Percentiles rank a stretch among this genome's conserved stretches.
Conservation (phyloP, 2,329 filamentous ascomycete species). For the Xylariaceae sp. region DNA sequence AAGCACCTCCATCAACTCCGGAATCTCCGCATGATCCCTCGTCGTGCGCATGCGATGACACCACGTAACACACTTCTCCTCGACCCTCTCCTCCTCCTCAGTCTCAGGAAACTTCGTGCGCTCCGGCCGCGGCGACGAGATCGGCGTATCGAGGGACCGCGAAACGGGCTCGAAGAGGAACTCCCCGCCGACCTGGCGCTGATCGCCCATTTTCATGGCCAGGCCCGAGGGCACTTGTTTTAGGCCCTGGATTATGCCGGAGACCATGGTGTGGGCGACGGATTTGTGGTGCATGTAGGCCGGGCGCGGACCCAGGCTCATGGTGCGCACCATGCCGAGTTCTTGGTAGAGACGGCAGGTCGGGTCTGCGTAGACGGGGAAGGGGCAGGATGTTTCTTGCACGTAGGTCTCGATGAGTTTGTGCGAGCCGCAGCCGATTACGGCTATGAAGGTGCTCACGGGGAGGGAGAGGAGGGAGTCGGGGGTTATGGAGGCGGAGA, state of each 20-base stretch:
- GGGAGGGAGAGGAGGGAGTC: conserved; percentile 46
- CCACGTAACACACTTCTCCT: conserved; percentile 65
- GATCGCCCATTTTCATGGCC: conserved; percentile 59
- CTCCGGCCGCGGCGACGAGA: conserved; percentile 37
- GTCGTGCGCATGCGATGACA: conserved; percentile 78
- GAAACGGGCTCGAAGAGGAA: conserved; percentile 62
- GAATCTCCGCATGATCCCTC: conserved; percentile 69
- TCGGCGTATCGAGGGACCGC: conserved; percentile 39
- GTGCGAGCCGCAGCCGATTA: conserved; percentile 69
- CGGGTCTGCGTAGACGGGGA: conserved; percentile 74
- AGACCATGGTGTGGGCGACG: conserved; percentile 44
- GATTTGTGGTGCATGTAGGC: conserved; percentile 56
- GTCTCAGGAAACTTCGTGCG: neutral
- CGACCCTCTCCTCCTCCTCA: conserved; percentile 18
- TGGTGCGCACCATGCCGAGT: conserved; percentile 63
- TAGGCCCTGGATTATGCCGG: conserved; percentile 55
- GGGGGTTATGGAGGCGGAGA: conserved; percentile 54
- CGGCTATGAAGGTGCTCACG: conserved; percentile 56
- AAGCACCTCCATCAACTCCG: conserved; percentile 58
- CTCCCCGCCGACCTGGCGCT: conserved; percentile 68
- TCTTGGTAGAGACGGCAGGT: conserved; percentile 58
- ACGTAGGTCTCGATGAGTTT: conserved; percentile 63
- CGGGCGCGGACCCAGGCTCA: conserved; percentile 54
- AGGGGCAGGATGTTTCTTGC: conserved; percentile 57
- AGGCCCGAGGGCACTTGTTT: conserved; percentile 53